Evolutionary conservation across 768 basidiomycete genomes (phyloP), one percentile per base, ranked within the genome.

Genomic region (Punctularia strigosozonata): DNA sequence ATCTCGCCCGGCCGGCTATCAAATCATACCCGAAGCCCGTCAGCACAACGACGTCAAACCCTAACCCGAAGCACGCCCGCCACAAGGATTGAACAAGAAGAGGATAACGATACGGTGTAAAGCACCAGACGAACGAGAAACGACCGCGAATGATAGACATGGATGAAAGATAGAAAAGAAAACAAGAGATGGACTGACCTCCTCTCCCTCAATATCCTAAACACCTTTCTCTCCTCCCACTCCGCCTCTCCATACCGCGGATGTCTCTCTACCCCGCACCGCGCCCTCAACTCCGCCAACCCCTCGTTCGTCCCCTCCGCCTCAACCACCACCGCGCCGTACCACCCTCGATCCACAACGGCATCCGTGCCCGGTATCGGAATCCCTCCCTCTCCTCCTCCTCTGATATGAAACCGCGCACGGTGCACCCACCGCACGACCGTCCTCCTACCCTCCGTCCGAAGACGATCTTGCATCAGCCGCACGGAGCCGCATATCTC

Each of bases 291-390:
- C 56, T 89, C 88, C 15, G 71, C 74, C 19, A 88, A 68, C 7
- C 81, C 77, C 50, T 91, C 88, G 52, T 88, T 82, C 31, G 88
- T 90, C 26, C 86, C 86, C 53, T 89, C 85, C 8, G 83, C 77
- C 62, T 91, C 87, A 19, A 91, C 71, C 20, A 90, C 72, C 32
- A 91, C 70, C 0, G 72, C 80, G 3, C 88, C 88, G 48, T 78
- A 82, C 87, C 87, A 91, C 30, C 80, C 78, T 4, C 77, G 60
- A 52, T 90, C 85, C 12, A 89, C 73, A 30, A 67, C 68, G 39
- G 77, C 65, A 14, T 64, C 65, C 3, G 69, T 62, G 1, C 68
- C 59, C 4, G 69, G 57, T 33, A 51, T 53, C 42, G 36, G 48
- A 42, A 59, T 51, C 21, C 43, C 48, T n/a, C n/a, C n/a, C n/a